Base-by-base conservation (phyloP, 306 rosid genomes). In the Alnus rubra region DNA sequence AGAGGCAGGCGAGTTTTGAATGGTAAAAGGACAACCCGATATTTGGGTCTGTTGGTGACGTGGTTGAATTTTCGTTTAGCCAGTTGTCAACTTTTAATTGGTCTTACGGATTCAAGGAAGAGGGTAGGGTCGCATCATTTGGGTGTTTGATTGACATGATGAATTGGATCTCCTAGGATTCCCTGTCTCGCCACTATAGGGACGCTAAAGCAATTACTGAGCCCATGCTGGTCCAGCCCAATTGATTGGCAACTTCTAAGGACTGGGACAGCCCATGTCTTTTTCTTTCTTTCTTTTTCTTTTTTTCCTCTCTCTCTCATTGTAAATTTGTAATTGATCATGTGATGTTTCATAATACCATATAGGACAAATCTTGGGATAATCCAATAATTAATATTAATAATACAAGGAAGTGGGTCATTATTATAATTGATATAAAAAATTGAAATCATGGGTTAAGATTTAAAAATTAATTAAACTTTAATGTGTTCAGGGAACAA, bases 1-100 rank as follows among this genome's bases (percentile, higher is more conserved):
- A 15, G 63, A 35, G 76, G 44, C 65, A 10, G 60, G 33, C 15
- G 69, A n/a, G 15, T 42, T 39, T 39, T 67, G 78, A 62, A 48
- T 23, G 11, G 10, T 23, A 8, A 49, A 23, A 23, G 0, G 0
- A 15, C n/a, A n/a, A n/a, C 15, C 12, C 5, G 19, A 48, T 18
- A 16, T 42, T 33, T 33, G 37, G 37, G 37, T 33, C 37, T 30
- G 8, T 56, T 23, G 37, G 0, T 28, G 9, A 59, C 65, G 39
- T 1, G 14, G 15, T 3, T 28, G 33, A 15, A 59, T 10, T 31
- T 3, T 37, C 15, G 15, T 59, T 9, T 2, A 12, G 52, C 13
- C 11, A 49, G 13, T 49, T 49, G 52, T 9, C 52, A 9, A 49
- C 14, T 0, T 0, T 49, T 10, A 9, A 49, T 49, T 49, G 52